Evolutionary conservation across 2,329 filamentous ascomycete species (phyloP).

Genomic region (Pseudonectria foliicola): DNA sequence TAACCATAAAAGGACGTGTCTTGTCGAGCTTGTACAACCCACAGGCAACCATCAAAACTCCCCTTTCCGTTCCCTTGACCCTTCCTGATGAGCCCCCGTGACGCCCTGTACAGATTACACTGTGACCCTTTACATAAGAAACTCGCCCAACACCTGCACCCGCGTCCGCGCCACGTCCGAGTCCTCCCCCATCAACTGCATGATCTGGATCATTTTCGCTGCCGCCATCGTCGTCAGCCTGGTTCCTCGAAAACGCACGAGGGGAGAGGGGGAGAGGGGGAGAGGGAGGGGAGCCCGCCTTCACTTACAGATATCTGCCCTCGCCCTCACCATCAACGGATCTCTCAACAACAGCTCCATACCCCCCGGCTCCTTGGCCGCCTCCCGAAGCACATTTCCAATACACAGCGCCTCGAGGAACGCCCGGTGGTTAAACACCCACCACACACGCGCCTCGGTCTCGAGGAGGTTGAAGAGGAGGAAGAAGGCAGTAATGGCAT

Average conservation of each 20-base stretch:
- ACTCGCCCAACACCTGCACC: slow-evolving; percentile 51
- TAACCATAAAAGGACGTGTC: too few species aligned
- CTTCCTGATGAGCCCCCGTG: neutral
- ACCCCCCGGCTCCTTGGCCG: slow-evolving; percentile 37
- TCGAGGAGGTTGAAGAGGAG: slow-evolving; percentile 63
- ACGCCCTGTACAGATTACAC: neutral
- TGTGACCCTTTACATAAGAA: slow-evolving; percentile 24
- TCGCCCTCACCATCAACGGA: slow-evolving; percentile 53
- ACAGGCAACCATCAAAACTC: too few species aligned
- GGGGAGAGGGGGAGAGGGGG: too few species aligned
- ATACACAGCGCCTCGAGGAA: slow-evolving; percentile 71
- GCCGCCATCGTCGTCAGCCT: slow-evolving; percentile 2
- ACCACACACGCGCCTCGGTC: slow-evolving; percentile 70
- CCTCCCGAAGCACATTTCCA: slow-evolving; percentile 50
- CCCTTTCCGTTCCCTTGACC: neutral
- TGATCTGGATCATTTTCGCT: slow-evolving; percentile 59
- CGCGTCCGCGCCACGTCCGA: slow-evolving; percentile 53
- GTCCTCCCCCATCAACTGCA: slow-evolving; percentile 52
- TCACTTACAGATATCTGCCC: slow-evolving; percentile 51
- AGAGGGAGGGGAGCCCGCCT: neutral
- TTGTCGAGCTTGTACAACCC: too few species aligned
- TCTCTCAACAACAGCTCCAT: slow-evolving; percentile 43
- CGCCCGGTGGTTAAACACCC: slow-evolving; percentile 75
- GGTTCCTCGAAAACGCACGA: slow-evolving; percentile 6
- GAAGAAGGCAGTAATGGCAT: slow-evolving; percentile 69